Conservation (phyloP, 768 basidiomycete genomes). For the Hypholoma sublateritium region DNA sequence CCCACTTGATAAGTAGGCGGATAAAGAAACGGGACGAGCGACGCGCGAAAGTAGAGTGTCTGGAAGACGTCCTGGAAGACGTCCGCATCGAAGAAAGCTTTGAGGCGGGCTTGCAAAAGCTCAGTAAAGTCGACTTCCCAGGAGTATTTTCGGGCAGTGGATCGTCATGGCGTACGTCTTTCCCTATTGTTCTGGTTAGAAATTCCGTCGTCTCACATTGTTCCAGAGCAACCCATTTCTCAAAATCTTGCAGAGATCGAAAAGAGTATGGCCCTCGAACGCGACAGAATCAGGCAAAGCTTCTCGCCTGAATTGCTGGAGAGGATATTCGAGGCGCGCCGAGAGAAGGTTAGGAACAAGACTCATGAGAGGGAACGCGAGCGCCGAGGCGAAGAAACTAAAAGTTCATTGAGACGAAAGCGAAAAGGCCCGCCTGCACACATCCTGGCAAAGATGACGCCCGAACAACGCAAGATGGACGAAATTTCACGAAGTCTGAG, state of each 20-base stretch:
- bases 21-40: conserved; percentile 40
- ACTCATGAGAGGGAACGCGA: conserved; percentile 62
- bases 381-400: conserved; percentile 59
- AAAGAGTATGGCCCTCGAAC: conserved; percentile 37
- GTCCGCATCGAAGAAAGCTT: conserved; percentile 34
- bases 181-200: background rate
- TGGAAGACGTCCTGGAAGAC: conserved; percentile 31
- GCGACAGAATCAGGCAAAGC: conserved; percentile 38
- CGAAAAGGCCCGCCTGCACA: conserved; percentile 65
- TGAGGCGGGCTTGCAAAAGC: conserved; percentile 28
- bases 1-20: conserved; percentile 63
- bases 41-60: conserved; percentile 28
- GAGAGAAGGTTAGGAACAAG: conserved; percentile 63
- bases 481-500: conserved; percentile 50
- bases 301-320: conserved; percentile 50
- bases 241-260: conserved; percentile 29
- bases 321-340: conserved; percentile 53
- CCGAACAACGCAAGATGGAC: conserved; percentile 46
- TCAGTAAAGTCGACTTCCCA: background rate
- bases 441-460: conserved; percentile 51
- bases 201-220: background rate
- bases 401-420: conserved; percentile 44
- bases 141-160: conserved; percentile 19
- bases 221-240: conserved; percentile 37
- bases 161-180: conserved; percentile 42